Evolutionary conservation across 768 basidiomycete genomes (phyloP).

Genomic region (Leccinum subgranulosum): DNA sequence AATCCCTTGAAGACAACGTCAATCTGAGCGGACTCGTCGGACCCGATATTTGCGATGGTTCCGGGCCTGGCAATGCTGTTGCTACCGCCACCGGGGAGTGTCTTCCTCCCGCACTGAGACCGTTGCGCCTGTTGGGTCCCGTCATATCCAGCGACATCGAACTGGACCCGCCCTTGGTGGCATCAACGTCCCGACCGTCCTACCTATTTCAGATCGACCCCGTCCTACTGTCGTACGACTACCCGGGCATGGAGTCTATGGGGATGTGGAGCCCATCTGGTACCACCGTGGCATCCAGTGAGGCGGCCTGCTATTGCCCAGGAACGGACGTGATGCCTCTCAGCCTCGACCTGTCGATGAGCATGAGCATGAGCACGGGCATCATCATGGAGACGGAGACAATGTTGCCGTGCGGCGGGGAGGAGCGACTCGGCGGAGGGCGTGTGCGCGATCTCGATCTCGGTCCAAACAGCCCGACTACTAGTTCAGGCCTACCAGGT

Average conservation of each 20-base stretch:
- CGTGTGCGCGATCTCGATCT: background rate
- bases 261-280: background rate
- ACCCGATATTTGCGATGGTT: background rate
- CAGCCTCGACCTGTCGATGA: background rate
- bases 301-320: background rate
- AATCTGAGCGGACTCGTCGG: constrained; percentile 5
- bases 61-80: constrained; percentile 1
- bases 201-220: constrained; percentile 27
- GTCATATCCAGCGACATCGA: background rate
- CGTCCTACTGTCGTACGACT: constrained; percentile 16
- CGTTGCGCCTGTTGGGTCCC: constrained; percentile 17
- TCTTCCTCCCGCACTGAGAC: constrained; percentile 23
- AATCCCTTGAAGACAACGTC: constrained; percentile 12
- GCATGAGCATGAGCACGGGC: background rate
- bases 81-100: constrained; percentile 1
- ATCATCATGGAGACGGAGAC: background rate
- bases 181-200: background rate
- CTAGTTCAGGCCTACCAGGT: background rate
- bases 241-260: constrained; percentile 2
- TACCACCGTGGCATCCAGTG: background rate
- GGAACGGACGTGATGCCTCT: background rate
- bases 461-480: background rate
- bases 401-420: background rate
- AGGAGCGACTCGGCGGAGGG: background rate
- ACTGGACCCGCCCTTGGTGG: background rate